These are phyloP conservation scores for Tetracentron sinense DNA, from an alignment of 164 flowering plant genomes.

Conservation along the genomic window DNA sequence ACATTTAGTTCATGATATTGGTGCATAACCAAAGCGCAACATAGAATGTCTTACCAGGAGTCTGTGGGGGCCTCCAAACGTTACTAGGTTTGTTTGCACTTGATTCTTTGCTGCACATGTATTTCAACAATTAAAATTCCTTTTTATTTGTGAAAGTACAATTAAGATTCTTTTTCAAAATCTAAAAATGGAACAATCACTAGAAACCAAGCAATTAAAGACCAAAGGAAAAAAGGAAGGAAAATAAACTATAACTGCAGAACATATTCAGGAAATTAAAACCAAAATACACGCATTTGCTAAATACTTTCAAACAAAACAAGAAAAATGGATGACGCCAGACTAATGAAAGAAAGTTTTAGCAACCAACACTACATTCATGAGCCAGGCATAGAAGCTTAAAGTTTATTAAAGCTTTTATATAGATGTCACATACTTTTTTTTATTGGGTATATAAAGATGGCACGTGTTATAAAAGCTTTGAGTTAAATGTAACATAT, in stretches of 20 bases:
- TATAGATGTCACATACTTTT: neutral
- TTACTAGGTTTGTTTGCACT: conserved; percentile 40
- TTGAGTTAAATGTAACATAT: neutral
- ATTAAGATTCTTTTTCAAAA: too few relatives aligned
- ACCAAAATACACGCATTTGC: neutral
- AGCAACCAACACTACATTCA: neutral
- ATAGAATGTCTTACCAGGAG: conserved; percentile 48
- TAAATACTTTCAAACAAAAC: neutral
- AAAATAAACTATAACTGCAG: neutral
- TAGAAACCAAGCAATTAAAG: neutral
- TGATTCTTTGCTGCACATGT: conserved; percentile 57
- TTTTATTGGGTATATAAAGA: too few relatives aligned
- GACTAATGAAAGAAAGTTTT: too few relatives aligned
- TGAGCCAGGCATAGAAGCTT: neutral
- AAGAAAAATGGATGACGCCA: too few relatives aligned
- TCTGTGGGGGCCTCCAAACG: conserved; percentile 54
- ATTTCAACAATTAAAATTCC: conserved; percentile 10
- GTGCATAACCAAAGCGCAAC: neutral
- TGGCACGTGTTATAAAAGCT: neutral
- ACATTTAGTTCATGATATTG: neutral
- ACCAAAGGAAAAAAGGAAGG: neutral
- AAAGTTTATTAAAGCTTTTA: too few relatives aligned
- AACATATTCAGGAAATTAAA: neutral
- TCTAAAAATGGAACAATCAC: neutral
- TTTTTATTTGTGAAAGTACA: too few relatives aligned